Percentiles rank a stretch among this genome's conserved stretches.
These are phyloP conservation scores for Tubosaeta sp. DNA, from an alignment of 768 basidiomycete genomes.

Conservation along the genomic window DNA sequence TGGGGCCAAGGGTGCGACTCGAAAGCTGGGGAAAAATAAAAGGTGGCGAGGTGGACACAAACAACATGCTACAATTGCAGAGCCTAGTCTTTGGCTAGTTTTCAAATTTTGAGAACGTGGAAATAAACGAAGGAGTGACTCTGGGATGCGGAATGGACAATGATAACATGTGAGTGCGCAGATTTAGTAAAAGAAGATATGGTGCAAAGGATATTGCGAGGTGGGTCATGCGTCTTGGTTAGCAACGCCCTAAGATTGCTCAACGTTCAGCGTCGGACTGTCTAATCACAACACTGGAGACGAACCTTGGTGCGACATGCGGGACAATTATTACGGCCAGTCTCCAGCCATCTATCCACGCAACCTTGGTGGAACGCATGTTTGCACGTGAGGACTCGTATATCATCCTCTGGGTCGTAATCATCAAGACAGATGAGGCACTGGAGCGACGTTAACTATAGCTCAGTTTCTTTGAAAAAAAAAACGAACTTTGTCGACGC, in stretches of 20 bases:
- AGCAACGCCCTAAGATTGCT: slow-evolving; percentile 20
- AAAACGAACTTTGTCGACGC: slow-evolving; percentile 66
- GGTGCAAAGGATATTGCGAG: slow-evolving; percentile 5
- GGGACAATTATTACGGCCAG: slow-evolving; percentile 87
- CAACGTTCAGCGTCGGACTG: neutral
- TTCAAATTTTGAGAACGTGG: slow-evolving; percentile 11
- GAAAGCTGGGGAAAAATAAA: slow-evolving; percentile 4
- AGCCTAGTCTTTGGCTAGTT: slow-evolving; percentile 8
- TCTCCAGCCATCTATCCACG: slow-evolving; percentile 85
- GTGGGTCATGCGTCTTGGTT: slow-evolving; percentile 16
- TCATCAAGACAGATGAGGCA: slow-evolving; percentile 88
- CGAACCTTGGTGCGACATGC: slow-evolving; percentile 78
- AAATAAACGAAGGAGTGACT: slow-evolving; percentile 18
- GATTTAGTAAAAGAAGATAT: slow-evolving; percentile 4
- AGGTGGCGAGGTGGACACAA: slow-evolving; percentile 6
- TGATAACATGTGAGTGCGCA: neutral
- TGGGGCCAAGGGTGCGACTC: slow-evolving; percentile 6
- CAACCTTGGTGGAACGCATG: slow-evolving; percentile 90
- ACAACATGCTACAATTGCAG: slow-evolving; percentile 27
- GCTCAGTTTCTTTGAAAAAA: neutral
- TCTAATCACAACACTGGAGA: neutral
- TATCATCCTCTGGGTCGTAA: slow-evolving; percentile 70
- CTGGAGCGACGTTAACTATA: slow-evolving; percentile 31
- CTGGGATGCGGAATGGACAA: slow-evolving; percentile 1
- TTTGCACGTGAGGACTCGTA: slow-evolving; percentile 76